Base-by-base conservation (phyloP, 192 early-diverging fungal species). In the Coemansia sp. region DNA sequence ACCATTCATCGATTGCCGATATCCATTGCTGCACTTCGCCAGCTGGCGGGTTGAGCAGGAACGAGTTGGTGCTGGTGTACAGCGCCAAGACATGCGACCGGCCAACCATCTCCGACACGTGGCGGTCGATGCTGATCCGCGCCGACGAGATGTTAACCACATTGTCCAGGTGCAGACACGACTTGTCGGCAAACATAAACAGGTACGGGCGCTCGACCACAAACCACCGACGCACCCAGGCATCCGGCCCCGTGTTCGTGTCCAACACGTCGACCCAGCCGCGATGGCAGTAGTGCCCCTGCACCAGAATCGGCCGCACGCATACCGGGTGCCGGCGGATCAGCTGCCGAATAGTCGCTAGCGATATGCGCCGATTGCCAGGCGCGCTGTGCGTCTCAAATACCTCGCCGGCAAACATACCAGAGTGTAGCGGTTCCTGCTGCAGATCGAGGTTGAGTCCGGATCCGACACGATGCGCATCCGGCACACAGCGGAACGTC, bases 221-320 rank as follows among this genome's bases (percentile, higher is more conserved):
- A 72, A 89, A 85, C 87, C 88, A 92, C 5, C 85, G 75, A 39
- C 83, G 82, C 1, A 79, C 67, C 93, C 93, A 95, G 14, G 62
- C 58, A 42, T 88, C 67, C 22, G 62, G 47, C 1, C 32, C 50
- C 11, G 45, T 25, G 42, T 63, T 75, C 2, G 67, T 70, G 21
- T 66, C 67, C 40, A 67, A 38, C 2, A 67, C 28, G 11, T 73
- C 64, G 20, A 55, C 55, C 57, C 53, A 69, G 3, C 70, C 65
- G 46, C 61, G 43, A 20, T 55, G 65, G 25, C 55, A 55, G 31
- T 49, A 60, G 5, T 63, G 68, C 19, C 58, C 57, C 35, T 53
- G 67, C 64, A 68, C 53, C 0, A 10, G 4, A 2, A 69, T 63
- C 20, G 57, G 52, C 0, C 47, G 55, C 5, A 73, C 50, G 2